Conservation (phyloP, 768 basidiomycete species). For the Lentinula guzmanii region DNA sequence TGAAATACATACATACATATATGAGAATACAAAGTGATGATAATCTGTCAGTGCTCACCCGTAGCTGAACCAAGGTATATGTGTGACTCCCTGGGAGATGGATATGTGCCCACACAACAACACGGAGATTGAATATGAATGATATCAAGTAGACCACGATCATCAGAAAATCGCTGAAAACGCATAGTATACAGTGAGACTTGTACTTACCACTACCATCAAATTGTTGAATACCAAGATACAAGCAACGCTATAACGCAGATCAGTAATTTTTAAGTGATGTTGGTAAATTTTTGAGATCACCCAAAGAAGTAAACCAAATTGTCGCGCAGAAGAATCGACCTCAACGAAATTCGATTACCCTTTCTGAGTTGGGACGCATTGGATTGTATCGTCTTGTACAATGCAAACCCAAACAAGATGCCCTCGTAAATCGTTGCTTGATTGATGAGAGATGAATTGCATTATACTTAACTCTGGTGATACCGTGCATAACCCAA, state of each 20-base stretch:
- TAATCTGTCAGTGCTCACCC: constrained; percentile 19
- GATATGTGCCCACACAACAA: not conserved
- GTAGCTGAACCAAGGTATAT: constrained; percentile 47
- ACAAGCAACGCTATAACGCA: constrained; percentile 25
- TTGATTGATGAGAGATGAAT: constrained; percentile 10
- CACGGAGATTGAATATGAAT: no score
- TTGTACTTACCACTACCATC: constrained; percentile 34
- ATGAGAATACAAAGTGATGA: no score
- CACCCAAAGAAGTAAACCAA: constrained; percentile 39
- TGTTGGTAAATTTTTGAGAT: not conserved
- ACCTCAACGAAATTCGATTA: constrained; percentile 22
- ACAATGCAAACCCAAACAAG: constrained; percentile 24
- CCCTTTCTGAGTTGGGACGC: constrained; percentile 18
- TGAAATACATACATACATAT: not conserved
- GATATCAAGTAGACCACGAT: no score
- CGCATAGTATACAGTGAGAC: no score
- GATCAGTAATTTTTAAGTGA: not conserved
- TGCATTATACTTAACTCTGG: not conserved
- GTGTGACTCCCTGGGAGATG: constrained; percentile 27
- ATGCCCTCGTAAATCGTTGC: constrained; percentile 36
- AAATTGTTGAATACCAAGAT: constrained; percentile 40
- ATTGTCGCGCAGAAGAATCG: constrained; percentile 34
- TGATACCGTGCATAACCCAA: not conserved
- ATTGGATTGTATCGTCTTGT: constrained; percentile 23
- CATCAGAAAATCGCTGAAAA: no score